Evolutionary conservation across 140 eudicot species (phyloP).

Genomic region (Anethum foeniculum): DNA sequence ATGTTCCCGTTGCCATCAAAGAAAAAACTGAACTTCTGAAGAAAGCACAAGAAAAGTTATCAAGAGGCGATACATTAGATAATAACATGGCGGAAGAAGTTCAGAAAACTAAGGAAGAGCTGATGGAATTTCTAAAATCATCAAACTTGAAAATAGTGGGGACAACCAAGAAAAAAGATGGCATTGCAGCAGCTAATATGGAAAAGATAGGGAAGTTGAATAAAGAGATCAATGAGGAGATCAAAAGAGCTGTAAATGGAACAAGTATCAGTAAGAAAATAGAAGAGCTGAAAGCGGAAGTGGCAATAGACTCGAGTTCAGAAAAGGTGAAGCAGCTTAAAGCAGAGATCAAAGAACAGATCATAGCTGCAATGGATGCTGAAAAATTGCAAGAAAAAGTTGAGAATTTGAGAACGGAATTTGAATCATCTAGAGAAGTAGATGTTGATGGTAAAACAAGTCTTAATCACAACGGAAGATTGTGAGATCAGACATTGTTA

Average conservation of each 20-base stretch:
- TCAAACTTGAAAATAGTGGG: constrained; percentile 22
- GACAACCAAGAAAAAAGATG: background rate
- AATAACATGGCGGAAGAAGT: constrained; percentile 9
- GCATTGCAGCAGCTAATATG: constrained; percentile 7
- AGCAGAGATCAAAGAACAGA: constrained; percentile 26
- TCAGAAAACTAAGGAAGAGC: constrained; percentile 12
- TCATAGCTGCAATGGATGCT: constrained; percentile 17
- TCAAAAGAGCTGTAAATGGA: constrained; percentile 11
- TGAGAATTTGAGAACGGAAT: constrained; percentile 16
- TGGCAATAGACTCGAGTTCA: constrained; percentile 11
- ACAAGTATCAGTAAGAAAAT: constrained; percentile 13
- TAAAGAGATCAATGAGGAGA: constrained; percentile 19
- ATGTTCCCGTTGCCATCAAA: constrained; percentile 15
- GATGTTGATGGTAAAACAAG: background rate
- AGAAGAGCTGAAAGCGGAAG: constrained; percentile 18
- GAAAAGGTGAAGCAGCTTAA: constrained; percentile 20
- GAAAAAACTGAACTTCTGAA: constrained; percentile 15
- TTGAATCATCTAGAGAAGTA: constrained; percentile 2
- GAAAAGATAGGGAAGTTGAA: constrained; percentile 15
- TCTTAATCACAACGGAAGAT: constrained; percentile 13
- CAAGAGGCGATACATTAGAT: constrained; percentile 16
- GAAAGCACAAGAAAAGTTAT: constrained; percentile 16
- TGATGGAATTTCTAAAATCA: constrained; percentile 16
- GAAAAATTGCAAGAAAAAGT: constrained; percentile 12
- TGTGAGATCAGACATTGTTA: background rate